Conservation (phyloP, 345 rosid genomes). For the Eucalyptus tenuipes region DNA sequence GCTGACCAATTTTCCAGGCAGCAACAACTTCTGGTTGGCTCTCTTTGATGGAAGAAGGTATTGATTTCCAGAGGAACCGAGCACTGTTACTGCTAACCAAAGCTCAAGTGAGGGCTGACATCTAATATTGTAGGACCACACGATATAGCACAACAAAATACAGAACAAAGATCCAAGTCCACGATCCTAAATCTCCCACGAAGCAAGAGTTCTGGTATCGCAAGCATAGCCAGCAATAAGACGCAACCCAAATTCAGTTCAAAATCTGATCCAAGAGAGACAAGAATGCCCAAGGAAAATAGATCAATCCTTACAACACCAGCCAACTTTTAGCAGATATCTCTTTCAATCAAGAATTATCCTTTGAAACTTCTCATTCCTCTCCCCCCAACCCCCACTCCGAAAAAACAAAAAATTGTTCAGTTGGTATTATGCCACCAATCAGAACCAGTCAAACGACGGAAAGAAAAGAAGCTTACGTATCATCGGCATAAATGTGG, state of each 20-base stretch:
- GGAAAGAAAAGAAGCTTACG: constrained; percentile 19
- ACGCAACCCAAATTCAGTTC: not conserved
- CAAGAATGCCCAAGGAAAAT: not conserved
- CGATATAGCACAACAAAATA: not conserved
- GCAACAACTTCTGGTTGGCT: constrained; percentile 62
- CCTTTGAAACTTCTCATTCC: not conserved
- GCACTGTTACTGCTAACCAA: constrained; percentile 52
- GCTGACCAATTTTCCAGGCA: constrained; percentile 75
- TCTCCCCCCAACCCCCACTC: not conserved
- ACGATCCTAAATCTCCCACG: not conserved
- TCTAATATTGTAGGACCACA: not conserved
- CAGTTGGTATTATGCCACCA: not conserved
- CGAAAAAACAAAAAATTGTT: not conserved
- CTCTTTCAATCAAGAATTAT: not conserved
- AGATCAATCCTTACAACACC: not conserved
- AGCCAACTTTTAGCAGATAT: not conserved
- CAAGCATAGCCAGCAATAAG: not conserved
- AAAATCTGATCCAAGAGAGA: not conserved
- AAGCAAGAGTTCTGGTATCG: not conserved
- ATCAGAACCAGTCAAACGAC: not conserved
- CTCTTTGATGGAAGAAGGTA: constrained; percentile 56
- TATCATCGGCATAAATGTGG: constrained; percentile 46
- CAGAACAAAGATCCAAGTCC: not conserved
- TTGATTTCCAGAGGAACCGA: constrained; percentile 75
- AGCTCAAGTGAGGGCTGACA: not conserved